Conservation (phyloP, 177 flowering plant genomes). For the Tripterygium wilfordii region DNA sequence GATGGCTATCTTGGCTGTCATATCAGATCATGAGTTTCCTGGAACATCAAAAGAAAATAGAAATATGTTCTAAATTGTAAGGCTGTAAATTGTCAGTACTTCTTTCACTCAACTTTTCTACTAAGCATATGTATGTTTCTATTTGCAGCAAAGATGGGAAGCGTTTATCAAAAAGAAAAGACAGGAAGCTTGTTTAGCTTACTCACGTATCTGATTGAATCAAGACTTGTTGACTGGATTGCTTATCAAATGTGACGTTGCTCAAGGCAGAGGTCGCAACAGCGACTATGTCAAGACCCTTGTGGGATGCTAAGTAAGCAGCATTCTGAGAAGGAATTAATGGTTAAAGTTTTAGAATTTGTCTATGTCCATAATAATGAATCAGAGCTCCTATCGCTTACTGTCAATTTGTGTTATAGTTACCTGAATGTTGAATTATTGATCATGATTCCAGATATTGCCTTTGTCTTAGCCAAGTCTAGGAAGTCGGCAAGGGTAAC, state of each 20-base stretch:
- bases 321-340: slow-evolving; percentile 53
- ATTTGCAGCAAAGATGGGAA: too few species aligned
- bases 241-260: slow-evolving; percentile 67
- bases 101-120: too few species aligned
- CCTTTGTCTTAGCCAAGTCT: slow-evolving; percentile 67
- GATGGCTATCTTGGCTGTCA: too few species aligned
- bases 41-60: slow-evolving; percentile 6
- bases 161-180: too few species aligned
- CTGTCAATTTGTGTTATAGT: too few species aligned
- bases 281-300: slow-evolving; percentile 54
- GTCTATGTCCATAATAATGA: too few species aligned
- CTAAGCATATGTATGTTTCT: too few species aligned
- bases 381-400: too few species aligned
- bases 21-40: slow-evolving; percentile 42
- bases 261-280: slow-evolving; percentile 46
- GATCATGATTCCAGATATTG: slow-evolving; percentile 69
- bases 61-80: too few species aligned
- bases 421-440: slow-evolving; percentile 76
- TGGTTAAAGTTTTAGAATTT: not conserved
- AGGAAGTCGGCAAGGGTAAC: slow-evolving; percentile 64
- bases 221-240: slow-evolving; percentile 51
- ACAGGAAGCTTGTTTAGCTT: too few species aligned
- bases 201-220: slow-evolving; percentile 78
- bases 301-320: slow-evolving; percentile 74
- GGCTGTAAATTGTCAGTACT: too few species aligned